phyloP scores from a whole-genome alignment of 2,329 filamentous ascomycete genomes.

The Microcyclosporella mali region DNA sequence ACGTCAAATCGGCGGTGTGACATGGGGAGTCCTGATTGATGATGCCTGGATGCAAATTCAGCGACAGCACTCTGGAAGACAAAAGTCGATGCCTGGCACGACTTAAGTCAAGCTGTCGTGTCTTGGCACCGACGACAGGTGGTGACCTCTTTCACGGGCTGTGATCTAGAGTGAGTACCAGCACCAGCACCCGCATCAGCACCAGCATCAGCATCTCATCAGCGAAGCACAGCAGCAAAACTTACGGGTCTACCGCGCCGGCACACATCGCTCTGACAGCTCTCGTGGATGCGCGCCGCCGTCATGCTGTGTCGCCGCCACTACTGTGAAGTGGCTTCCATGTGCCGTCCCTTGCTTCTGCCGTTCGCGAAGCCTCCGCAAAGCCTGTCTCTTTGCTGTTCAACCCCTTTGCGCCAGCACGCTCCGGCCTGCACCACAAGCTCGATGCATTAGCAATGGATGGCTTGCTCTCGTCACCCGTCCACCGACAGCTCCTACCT shows the following conservation, averaged over 20 bases:
- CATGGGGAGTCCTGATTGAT: background rate
- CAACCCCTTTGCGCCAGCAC: conserved; percentile 2
- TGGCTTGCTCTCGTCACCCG: conserved; percentile 12
- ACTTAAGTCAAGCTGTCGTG: too few species aligned
- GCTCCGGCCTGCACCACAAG: conserved; percentile 1
- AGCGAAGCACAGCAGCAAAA: background rate
- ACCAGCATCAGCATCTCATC: background rate
- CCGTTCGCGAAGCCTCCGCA: conserved; percentile 9
- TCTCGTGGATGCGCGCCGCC: conserved; percentile 7
- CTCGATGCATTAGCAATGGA: conserved; percentile 14
- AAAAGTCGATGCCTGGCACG: too few species aligned
- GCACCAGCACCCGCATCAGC: too few species aligned
- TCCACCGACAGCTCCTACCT: conserved; percentile 6
- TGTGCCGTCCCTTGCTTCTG: conserved; percentile 12
- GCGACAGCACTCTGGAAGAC: background rate
- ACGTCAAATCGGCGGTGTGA: background rate
- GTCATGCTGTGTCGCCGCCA: conserved; percentile 10
- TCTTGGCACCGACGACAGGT: too few species aligned
- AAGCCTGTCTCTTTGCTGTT: conserved; percentile 12
- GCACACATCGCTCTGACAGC: conserved; percentile 10
- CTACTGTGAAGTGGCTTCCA: conserved; percentile 5
- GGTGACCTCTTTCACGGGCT: too few species aligned
- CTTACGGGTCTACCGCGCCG: background rate
- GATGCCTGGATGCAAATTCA: background rate
- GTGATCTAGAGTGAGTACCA: too few species aligned